Percentiles rank a stretch among this genome's conserved stretches.
phyloP scores from a whole-genome alignment of 2,329 filamentous ascomycete genomes.

The Aureobasidium namibiae region DNA sequence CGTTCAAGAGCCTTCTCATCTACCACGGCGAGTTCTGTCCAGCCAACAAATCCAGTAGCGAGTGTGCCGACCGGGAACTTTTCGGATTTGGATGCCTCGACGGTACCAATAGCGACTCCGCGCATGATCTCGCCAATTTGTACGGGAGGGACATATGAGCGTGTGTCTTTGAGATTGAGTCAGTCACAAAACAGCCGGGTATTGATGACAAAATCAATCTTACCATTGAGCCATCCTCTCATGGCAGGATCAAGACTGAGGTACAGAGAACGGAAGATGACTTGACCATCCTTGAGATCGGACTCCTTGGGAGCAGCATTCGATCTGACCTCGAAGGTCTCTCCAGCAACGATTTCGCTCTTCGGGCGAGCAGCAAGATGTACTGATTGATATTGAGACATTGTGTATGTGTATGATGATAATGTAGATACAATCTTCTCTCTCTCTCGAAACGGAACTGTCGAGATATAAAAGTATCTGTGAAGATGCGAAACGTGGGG shows the following conservation, averaged over 20 bases:
- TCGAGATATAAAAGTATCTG: not conserved
- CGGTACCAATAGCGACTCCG: conserved; percentile 29
- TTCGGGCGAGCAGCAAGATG: conserved; percentile 20
- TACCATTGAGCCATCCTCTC: conserved; percentile 37
- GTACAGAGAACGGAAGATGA: conserved; percentile 40
- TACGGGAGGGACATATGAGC: conserved; percentile 41
- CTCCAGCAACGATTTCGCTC: conserved; percentile 17
- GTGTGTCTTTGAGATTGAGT: conserved; percentile 18
- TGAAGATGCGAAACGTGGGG: not conserved
- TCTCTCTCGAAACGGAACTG: not conserved
- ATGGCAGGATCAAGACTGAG: conserved; percentile 48
- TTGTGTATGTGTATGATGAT: not conserved
- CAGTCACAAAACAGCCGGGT: not conserved
- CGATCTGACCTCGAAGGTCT: conserved; percentile 19
- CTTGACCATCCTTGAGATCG: conserved; percentile 28
- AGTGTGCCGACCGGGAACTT: conserved; percentile 27
- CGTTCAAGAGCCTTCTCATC: conserved; percentile 14
- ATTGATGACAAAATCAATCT: not conserved
- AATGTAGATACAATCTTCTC: not conserved
- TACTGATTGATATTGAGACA: conserved; percentile 18
- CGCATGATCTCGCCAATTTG: conserved; percentile 33
- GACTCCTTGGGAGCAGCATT: conserved; percentile 15
- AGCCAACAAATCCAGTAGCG: conserved; percentile 27
- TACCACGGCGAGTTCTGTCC: conserved; percentile 35
- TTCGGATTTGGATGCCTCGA: conserved; percentile 29